phyloP scores from a whole-genome alignment of 208 protist genomes.

The Trypanosoma grayi region DNA sequence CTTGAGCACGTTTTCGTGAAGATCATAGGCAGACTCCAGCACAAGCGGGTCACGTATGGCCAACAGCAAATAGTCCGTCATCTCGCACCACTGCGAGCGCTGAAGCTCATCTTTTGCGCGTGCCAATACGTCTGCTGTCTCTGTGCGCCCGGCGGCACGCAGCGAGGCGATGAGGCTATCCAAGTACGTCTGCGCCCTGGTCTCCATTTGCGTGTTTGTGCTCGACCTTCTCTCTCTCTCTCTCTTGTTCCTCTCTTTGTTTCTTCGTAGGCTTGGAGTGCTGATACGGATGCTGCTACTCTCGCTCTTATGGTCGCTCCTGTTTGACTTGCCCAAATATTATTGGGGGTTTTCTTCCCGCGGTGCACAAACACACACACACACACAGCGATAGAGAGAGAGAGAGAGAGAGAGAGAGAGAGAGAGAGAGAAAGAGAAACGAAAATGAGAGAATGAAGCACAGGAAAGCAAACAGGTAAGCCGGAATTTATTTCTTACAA shows the following conservation, averaged over 20 bases:
- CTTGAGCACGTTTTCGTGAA: constrained; percentile 70
- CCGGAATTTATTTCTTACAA: too few species aligned
- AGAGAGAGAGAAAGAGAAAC: background rate
- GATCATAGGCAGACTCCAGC: constrained; percentile 57
- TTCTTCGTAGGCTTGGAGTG: background rate
- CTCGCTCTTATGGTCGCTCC: background rate
- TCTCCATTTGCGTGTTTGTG: constrained; percentile 31
- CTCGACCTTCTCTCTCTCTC: background rate
- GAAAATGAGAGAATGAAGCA: too few species aligned
- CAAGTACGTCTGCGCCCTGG: constrained; percentile 44
- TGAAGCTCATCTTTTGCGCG: constrained; percentile 37
- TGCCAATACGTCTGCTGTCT: constrained; percentile 40
- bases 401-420: too few species aligned
- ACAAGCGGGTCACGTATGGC: constrained; percentile 63
- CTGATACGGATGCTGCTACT: background rate
- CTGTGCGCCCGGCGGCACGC: constrained; percentile 26
- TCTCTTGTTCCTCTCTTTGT: constrained; percentile 1
- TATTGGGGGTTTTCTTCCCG: too few species aligned
- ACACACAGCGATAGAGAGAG: too few species aligned
- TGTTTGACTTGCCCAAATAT: background rate
- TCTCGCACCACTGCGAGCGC: constrained; percentile 71
- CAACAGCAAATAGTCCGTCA: constrained; percentile 60
- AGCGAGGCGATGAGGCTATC: constrained; percentile 37
- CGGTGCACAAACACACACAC: too few species aligned
- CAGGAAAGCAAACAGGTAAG: too few species aligned